Evolutionary conservation across 2,329 filamentous ascomycete species (phyloP), one percentile per base, ranked within the genome.

Genomic region (Pseudomassariella vexata): DNA sequence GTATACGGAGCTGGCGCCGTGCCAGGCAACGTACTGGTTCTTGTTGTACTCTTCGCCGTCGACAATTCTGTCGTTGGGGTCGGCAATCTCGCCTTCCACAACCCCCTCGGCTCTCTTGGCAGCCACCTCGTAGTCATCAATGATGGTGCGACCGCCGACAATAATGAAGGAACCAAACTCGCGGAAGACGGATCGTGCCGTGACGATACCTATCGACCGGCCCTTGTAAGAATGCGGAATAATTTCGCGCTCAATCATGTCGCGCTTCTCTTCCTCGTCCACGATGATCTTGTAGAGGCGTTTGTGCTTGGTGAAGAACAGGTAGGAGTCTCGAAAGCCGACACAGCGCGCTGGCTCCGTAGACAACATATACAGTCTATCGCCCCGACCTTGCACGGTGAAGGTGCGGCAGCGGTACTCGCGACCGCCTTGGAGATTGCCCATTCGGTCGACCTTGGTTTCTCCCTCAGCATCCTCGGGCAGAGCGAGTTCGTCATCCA

Each of bases 161-260:
- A 98, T 76, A 49, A 98, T 98, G 41, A 86, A 78, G 6, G 92
- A 85, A 36, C 92, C 92, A 47, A 98, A 98, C 57, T 98, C 92
- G 36, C 92, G 78, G 59, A 96, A 98, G 11, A 98, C 92, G 2
- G 92, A 96, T 27, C 92, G 82, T 29, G 92, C 92, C 11, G 92
- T 95, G 28, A 95, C 89, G 18, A 98, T 88, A 56, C 92, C 92
- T 56, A 98, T 98, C 5, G 90, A 87, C 32, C 92, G 85, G 38
- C 92, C 92, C 60, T 96, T 98, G 77, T 98, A 98, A 18, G 88
- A 95, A 65, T 95, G 92, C 2, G 92, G 92, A 42, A 98, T 95
- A 52, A 98, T 83, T 5, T 94, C 85, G 39, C 92, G 80, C 46
- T 94, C 87, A 52, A 98, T 98, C 66, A 98, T 76, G 59, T 96